Percentiles rank a stretch among this genome's conserved stretches.
These are phyloP conservation scores for Elsinoe arachidis DNA, from an alignment of 2,329 filamentous ascomycete species.

Conservation along the genomic window DNA sequence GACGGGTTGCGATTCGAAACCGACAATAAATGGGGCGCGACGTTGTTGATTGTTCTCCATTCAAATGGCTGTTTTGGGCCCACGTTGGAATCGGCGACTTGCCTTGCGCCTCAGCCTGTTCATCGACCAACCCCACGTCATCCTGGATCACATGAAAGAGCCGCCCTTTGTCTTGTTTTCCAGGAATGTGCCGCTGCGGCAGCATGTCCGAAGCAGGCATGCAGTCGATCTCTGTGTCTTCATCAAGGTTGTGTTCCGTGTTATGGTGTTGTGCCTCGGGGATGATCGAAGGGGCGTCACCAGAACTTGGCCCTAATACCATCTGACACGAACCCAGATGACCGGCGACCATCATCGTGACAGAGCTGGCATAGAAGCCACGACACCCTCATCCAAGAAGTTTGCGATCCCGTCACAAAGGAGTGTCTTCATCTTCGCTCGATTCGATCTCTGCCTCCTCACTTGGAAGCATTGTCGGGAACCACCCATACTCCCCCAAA, in stretches of 20 bases:
- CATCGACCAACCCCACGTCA: not conserved
- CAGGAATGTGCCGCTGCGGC: not conserved
- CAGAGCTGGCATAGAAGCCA: not conserved
- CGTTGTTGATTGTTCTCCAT: not conserved
- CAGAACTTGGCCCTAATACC: not conserved
- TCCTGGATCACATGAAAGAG: not conserved
- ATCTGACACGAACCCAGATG: slow-evolving; percentile 7
- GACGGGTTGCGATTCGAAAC: slow-evolving; percentile 2
- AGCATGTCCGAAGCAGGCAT: not conserved
- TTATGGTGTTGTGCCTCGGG: not conserved
- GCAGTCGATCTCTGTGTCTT: not conserved
- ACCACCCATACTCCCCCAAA: slow-evolving; percentile 42
- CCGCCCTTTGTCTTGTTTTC: not conserved
- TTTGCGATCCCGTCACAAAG: not conserved
- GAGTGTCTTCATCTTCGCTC: slow-evolving; percentile 11
- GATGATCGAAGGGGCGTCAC: not conserved
- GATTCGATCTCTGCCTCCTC: slow-evolving; percentile 20
- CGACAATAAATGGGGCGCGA: slow-evolving; percentile 5
- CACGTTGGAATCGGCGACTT: not conserved
- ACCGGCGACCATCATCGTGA: slow-evolving; percentile 7
- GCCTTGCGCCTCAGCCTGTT: not conserved
- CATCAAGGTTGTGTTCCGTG: not conserved
- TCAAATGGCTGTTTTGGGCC: slow-evolving; percentile 1
- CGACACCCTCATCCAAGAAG: not conserved
- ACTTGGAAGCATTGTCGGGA: slow-evolving; percentile 30